These are phyloP conservation scores for Solanum tarapatanum DNA, from an alignment of 257 asterid species.

Conservation along the genomic window DNA sequence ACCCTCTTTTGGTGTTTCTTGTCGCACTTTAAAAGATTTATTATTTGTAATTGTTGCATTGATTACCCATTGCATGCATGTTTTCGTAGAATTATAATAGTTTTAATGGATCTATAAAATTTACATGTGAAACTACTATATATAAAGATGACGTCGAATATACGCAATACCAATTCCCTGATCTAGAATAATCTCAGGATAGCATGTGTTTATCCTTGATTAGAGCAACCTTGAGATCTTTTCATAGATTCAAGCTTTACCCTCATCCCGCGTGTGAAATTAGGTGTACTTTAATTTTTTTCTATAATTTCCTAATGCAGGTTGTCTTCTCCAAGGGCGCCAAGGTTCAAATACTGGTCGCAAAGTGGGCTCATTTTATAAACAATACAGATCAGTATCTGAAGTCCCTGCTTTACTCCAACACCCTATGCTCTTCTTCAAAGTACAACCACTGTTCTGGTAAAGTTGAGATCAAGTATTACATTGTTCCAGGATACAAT, in stretches of 20 bases:
- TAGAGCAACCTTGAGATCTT: not conserved
- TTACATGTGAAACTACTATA: not conserved
- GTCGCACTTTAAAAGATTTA: not conserved
- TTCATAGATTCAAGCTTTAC: not conserved
- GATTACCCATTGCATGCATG: not conserved
- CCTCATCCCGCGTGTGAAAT: not conserved
- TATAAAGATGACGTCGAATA: not conserved
- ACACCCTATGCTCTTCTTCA: slow-evolving; percentile 60
- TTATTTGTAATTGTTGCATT: not conserved
- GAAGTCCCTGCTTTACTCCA: slow-evolving; percentile 63
- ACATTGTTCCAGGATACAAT: slow-evolving; percentile 68
- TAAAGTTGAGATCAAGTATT: slow-evolving; percentile 67
- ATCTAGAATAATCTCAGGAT: not conserved
- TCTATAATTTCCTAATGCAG: slow-evolving; percentile 10
- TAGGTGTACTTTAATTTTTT: not conserved
- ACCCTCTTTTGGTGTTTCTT: not conserved
- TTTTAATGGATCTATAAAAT: not conserved
- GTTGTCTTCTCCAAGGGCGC: slow-evolving; percentile 68
- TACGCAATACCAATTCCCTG: not conserved
- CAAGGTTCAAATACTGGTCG: slow-evolving; percentile 53
- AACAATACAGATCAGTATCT: slow-evolving; percentile 57
- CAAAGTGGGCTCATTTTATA: slow-evolving; percentile 66
- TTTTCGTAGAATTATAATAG: not conserved
- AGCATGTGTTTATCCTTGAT: not conserved
- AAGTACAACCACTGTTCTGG: slow-evolving; percentile 53